Percentiles rank a stretch among this genome's conserved stretches.
phyloP scores from a whole-genome alignment of 139 green algal species.

The Chlamydomonas sp. region DNA sequence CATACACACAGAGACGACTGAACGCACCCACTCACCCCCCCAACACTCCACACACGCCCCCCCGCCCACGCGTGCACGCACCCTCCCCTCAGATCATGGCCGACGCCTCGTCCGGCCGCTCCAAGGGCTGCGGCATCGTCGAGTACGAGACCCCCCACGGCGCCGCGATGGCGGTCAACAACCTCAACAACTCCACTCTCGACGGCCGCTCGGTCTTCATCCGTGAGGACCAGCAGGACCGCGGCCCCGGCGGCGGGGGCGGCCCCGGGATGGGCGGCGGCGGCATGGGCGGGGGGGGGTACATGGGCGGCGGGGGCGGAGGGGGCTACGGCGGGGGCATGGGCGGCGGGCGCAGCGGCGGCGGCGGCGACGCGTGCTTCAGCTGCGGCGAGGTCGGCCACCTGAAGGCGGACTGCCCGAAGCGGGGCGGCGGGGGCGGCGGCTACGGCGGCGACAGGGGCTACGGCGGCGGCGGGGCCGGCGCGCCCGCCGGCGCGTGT shows the following conservation, averaged over 20 bases:
- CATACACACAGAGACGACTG: constrained; percentile 50
- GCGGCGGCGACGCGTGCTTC: not conserved
- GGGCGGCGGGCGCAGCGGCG: not conserved
- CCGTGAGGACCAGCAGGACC: not conserved
- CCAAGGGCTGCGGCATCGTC: constrained; percentile 74
- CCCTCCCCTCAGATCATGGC: not conserved
- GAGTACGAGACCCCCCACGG: constrained; percentile 56
- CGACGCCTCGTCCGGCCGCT: constrained; percentile 40
- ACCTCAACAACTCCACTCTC: constrained; percentile 44
- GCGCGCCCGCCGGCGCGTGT: not conserved
- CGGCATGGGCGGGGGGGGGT: not conserved
- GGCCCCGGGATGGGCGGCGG: not conserved
- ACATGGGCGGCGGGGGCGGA: constrained; percentile 3
- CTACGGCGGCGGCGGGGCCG: too few relatives aligned
- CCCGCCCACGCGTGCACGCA: too few relatives aligned
- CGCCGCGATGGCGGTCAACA: constrained; percentile 51
- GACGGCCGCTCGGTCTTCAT: constrained; percentile 8
- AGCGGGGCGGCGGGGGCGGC: too few relatives aligned
- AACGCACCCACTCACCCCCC: too few relatives aligned
- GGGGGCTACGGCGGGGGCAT: not conserved
- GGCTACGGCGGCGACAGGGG: too few relatives aligned
- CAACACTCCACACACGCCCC: too few relatives aligned
- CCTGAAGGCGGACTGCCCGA: too few relatives aligned
- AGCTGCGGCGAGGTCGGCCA: not conserved
- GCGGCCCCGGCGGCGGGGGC: not conserved